Evolutionary conservation across 2,329 filamentous ascomycete genomes (phyloP).

Genomic region (Fusarium sarcochroum): DNA sequence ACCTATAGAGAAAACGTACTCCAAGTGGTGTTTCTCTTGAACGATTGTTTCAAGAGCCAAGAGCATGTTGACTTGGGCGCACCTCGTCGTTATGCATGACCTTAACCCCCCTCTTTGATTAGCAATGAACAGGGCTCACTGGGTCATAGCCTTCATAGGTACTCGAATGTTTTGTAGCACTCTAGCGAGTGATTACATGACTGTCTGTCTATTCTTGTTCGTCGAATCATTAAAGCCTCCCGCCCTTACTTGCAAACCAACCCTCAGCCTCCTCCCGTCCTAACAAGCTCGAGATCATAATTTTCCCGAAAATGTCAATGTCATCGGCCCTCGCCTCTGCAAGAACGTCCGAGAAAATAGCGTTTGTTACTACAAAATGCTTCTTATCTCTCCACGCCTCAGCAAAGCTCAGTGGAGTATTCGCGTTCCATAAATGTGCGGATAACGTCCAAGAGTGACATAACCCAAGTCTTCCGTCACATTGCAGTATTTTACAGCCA

Average conservation of each 20-base stretch:
- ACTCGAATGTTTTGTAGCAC: too few relatives aligned
- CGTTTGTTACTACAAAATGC: slow-evolving; percentile 54
- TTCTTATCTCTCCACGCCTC: slow-evolving; percentile 54
- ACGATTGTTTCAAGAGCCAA: too few relatives aligned
- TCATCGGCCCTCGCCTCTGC: slow-evolving; percentile 57
- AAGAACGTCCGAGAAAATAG: slow-evolving; percentile 48
- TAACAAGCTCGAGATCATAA: slow-evolving; percentile 51
- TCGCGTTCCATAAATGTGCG: slow-evolving; percentile 56
- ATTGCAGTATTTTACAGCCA: slow-evolving; percentile 44
- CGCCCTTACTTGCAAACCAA: slow-evolving; percentile 52
- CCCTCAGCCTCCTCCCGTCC: slow-evolving; percentile 53
- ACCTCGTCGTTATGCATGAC: too few relatives aligned
- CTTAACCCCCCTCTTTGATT: too few relatives aligned
- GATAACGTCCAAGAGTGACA: slow-evolving; percentile 59
- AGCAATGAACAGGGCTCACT: too few relatives aligned
- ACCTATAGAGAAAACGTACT: too few relatives aligned
- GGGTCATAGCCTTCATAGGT: too few relatives aligned
- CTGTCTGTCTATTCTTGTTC: not conserved
- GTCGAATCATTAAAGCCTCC: slow-evolving; percentile 17
- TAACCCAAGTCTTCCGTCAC: slow-evolving; percentile 50
- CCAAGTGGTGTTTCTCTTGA: too few relatives aligned
- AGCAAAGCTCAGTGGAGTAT: slow-evolving; percentile 55
- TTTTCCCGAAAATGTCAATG: slow-evolving; percentile 60
- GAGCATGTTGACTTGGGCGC: too few relatives aligned
- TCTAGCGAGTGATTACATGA: not conserved